A percentile compares a stretch with the other conserved stretches of the same genome.
Conservation (phyloP, 2,329 filamentous ascomycete species). For the Trichoderma citrinoviride region DNA sequence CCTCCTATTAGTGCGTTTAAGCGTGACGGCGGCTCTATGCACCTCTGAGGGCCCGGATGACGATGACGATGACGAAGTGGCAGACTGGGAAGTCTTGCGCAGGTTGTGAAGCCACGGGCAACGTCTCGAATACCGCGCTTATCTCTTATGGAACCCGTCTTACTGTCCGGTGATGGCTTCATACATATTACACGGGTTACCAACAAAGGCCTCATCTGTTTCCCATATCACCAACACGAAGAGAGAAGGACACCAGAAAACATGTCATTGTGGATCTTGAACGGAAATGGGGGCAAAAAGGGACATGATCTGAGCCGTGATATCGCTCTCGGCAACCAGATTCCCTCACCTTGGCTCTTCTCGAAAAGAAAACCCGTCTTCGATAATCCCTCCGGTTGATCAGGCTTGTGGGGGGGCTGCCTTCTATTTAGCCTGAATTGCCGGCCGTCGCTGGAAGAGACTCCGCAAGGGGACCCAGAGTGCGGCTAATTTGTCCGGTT, state of each 20-base stretch:
- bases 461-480: conserved; percentile 5
- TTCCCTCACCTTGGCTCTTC: neutral
- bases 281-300: neutral
- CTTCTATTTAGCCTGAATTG: conserved; percentile 16
- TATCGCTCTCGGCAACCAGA: no score
- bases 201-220: neutral
- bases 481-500: conserved; percentile 22
- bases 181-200: no score
- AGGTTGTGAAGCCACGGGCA: neutral
- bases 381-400: conserved; percentile 13
- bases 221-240: neutral
- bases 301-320: neutral
- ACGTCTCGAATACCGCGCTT: neutral
- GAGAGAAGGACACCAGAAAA: no score
- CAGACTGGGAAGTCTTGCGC: neutral
- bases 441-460: neutral
- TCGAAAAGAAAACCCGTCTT: conserved; percentile 6
- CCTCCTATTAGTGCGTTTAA: conserved; percentile 17
- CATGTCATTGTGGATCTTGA: conserved; percentile 11
- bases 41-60: neutral
- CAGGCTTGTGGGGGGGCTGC: conserved; percentile 4
- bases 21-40: neutral
- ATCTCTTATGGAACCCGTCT: neutral
- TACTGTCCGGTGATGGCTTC: no score
- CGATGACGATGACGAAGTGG: neutral